Base-by-base conservation (phyloP, 441 rosid genomes). In the Omphalea diandra region DNA sequence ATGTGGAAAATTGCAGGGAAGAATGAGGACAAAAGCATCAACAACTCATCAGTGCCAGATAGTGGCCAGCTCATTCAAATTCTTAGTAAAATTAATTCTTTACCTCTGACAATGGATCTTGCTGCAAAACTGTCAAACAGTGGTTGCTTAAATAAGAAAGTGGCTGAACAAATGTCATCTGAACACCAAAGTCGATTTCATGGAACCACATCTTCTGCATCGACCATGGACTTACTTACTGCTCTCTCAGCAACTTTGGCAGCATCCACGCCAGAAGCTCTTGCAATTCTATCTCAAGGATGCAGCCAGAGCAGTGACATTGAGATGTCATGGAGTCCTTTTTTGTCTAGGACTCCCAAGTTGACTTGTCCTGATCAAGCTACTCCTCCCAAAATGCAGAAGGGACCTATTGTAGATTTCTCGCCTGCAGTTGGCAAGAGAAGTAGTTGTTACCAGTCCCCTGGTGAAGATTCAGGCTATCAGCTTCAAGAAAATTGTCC, bases 391-490 rank as follows among this genome's bases (percentile, higher is more conserved):
- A 61, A 72, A 74, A 24, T 81, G 64, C 86, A 67, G 72, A 85
- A 73, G 75, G 79, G 72, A 75, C 75, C 83, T 58, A 20, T 75
- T 8, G 49, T 77, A 11, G 91, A 84, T 32, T 73, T 85, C 58
- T 72, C 87, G 71, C 79, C 90, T 32, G 78, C 66, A 24, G 85
- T 83, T 38, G 86, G 86, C 65, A 91, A 86, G 80, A 86, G 83
- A 81, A 88, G 88, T 76, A 86, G 96, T 78, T 84, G 92, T 78
- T 80, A 79, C 79, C 90, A 77, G 61, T 86, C 97, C 77, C 94
- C 88, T 62, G 77, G 79, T 35, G 88, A 87, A 75, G 92, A 88
- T 83, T 86, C 90, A 22, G 91, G 85, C 67, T 79, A 84, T 67
- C 95, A 75, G 79, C 76, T 69, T 73, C 87, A 81, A 75, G 88